phyloP scores from a whole-genome alignment of 805 yeast genomes.

The Brettanomyces sp. region DNA sequence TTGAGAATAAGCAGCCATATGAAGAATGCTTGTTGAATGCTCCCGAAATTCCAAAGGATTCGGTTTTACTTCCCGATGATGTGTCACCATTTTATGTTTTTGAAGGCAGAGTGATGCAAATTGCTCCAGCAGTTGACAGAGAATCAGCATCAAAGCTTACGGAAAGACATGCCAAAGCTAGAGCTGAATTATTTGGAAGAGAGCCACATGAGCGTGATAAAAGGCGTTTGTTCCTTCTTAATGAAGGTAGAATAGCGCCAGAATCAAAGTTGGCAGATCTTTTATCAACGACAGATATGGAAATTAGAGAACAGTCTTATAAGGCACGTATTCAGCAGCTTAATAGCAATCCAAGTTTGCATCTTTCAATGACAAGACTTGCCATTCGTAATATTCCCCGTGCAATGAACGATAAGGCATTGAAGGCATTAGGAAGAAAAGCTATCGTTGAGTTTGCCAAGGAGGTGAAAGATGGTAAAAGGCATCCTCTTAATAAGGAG shows the following conservation, averaged over 20 bases:
- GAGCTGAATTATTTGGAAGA: slow-evolving; percentile 73
- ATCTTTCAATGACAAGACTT: slow-evolving; percentile 86
- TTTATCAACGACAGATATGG: slow-evolving; percentile 66
- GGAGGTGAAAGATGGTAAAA: slow-evolving; percentile 62
- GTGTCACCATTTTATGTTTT: slow-evolving; percentile 82
- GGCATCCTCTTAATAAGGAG: slow-evolving; percentile 86
- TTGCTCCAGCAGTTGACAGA: slow-evolving; percentile 80
- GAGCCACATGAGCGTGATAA: slow-evolving; percentile 72
- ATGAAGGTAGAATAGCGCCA: slow-evolving; percentile 86
- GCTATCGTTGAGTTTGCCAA: slow-evolving; percentile 92
- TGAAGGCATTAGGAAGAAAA: slow-evolving; percentile 87
- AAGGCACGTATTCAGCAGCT: slow-evolving; percentile 81
- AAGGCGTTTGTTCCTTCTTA: slow-evolving; percentile 75
- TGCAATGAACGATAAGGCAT: slow-evolving; percentile 77
- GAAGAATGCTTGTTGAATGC: slow-evolving; percentile 66
- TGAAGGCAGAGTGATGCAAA: slow-evolving; percentile 83
- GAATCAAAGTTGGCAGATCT: slow-evolving; percentile 69
- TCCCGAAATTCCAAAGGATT: slow-evolving; percentile 53
- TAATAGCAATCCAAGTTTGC: slow-evolving; percentile 82
- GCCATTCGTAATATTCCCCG: slow-evolving; percentile 93
- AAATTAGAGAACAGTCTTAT: slow-evolving; percentile 80
- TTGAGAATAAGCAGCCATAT: slow-evolving; percentile 51
- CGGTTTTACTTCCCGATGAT: slow-evolving; percentile 82
- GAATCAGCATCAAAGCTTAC: slow-evolving; percentile 69
- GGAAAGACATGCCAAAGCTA: slow-evolving; percentile 60